Evolutionary conservation across 108 stramenopile genomes (phyloP).

Genomic region (Cyclotella baltica): DNA sequence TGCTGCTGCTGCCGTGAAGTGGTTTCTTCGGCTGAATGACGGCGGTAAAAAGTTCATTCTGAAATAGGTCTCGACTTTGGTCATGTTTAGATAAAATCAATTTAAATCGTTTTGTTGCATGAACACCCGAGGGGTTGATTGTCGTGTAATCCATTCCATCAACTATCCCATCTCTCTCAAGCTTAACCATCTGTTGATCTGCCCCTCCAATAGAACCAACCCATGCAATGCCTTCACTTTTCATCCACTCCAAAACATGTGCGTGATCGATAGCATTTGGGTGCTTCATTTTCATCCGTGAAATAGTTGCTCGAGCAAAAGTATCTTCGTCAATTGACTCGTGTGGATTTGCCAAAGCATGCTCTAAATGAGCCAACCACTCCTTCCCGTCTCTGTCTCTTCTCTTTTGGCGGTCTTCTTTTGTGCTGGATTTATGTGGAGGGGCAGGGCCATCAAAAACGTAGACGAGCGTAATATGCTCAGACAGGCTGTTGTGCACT

Average conservation of each 20-base stretch:
- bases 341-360: not conserved
- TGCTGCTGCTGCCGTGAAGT: no score
- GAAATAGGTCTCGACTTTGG: no score
- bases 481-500: not conserved
- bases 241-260: conserved; percentile 9
- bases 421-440: not conserved
- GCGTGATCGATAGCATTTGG: conserved; percentile 11
- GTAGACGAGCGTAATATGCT: not conserved
- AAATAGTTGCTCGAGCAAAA: not conserved
- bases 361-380: not conserved
- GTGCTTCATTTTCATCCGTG: not conserved
- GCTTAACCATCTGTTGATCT: conserved; percentile 1
- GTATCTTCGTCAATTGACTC: not conserved
- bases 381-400: not conserved
- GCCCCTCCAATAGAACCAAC: conserved; percentile 2
- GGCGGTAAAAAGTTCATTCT: no score
- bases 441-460: not conserved
- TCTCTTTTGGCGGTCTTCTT: not conserved
- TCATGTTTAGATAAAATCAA: no score
- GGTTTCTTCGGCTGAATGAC: no score
- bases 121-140: no score
- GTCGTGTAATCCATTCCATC: no score
- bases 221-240: not conserved
- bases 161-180: not conserved
- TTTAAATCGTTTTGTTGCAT: no score